Evolutionary conservation across 1,284 basidiomycete genomes (phyloP), one percentile per base, ranked within the genome.

Genomic region (Malassezia brasiliensis): DNA sequence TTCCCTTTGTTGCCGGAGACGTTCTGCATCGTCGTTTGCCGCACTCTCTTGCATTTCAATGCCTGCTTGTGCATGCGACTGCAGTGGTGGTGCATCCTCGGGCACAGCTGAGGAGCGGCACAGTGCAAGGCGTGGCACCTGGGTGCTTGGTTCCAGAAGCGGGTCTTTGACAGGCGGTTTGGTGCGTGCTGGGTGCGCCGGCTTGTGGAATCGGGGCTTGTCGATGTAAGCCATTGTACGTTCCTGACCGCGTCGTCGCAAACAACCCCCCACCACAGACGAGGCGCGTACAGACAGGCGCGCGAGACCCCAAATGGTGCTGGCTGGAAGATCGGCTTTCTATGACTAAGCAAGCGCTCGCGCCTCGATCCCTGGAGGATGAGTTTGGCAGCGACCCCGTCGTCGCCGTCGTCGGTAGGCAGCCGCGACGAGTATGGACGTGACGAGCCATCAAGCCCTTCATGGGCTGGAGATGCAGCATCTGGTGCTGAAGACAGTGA

Each of bases 31-130:
- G 17, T 52, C 50, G 5, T 25, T 15, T 3, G 17, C 22, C 2
- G 55, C 55, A 3, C 30, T 12, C n/a, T 37, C 32, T 22, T 57
- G 55, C 50, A 57, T 35, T 11, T 57, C 55, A 17, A 57, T 39
- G 15, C 55, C 55, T 1, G 55, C 55, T 50, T 57, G 55, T 2
- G 55, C 55, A 30, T 57, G 55, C 15, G 50, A 50, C 38, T 48
- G 55, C 17, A 57, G 40, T 17, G 38, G 39, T 31, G 55, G 50
- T 10, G 51, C 55, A 28, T 56, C 46, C 1, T 25, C 38, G 1
- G 54, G 50, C 31, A 49, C 45, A 22, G 31, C 12, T 2, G 4
- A 5, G 2, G 50, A 47, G 8, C 22, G 12, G 6, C 34, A 35
- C 30, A 57, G 50, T 22, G 45, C 32, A 9, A 57, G 40, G 12